A percentile compares a stretch with the other conserved stretches of the same genome.
These are phyloP conservation scores for Cadophora gregata DNA, from an alignment of 2,329 filamentous ascomycete genomes.

Conservation along the genomic window DNA sequence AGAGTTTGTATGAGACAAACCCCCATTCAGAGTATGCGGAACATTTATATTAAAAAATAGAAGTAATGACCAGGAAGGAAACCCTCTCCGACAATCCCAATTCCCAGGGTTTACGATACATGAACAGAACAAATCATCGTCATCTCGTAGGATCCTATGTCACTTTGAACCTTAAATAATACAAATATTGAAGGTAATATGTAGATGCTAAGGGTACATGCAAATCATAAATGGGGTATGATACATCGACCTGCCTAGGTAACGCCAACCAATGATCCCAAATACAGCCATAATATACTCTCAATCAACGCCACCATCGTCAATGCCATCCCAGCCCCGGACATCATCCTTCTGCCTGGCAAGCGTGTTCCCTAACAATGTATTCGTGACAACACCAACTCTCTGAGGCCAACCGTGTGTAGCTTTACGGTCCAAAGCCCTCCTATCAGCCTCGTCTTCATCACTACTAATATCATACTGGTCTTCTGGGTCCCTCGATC, in stretches of 20 bases:
- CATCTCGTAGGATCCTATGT: no score
- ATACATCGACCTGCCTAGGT: conserved; percentile 12
- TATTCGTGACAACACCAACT: conserved; percentile 43
- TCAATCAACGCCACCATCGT: conserved; percentile 42
- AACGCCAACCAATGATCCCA: conserved; percentile 8
- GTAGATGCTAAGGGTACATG: neutral
- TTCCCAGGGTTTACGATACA: no score
- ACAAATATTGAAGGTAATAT: neutral
- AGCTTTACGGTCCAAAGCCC: conserved; percentile 35
- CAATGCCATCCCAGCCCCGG: conserved; percentile 38
- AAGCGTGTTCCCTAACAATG: conserved; percentile 42
- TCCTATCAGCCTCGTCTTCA: conserved; percentile 39
- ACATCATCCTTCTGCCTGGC: conserved; percentile 41
- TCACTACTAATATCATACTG: conserved; percentile 43
- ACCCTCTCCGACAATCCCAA: no score
- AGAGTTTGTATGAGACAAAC: no score
- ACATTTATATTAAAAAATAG: no score
- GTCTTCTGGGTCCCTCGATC: conserved; percentile 36
- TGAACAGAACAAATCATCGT: no score
- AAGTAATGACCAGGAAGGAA: no score
- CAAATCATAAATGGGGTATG: conserved; percentile 10
- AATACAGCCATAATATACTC: neutral
- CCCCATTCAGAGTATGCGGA: no score
- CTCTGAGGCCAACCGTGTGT: conserved; percentile 40
- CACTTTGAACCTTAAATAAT: no score